phyloP scores from a whole-genome alignment of 495 filamentous ascomycete species.

The Neurospora sp. region DNA sequence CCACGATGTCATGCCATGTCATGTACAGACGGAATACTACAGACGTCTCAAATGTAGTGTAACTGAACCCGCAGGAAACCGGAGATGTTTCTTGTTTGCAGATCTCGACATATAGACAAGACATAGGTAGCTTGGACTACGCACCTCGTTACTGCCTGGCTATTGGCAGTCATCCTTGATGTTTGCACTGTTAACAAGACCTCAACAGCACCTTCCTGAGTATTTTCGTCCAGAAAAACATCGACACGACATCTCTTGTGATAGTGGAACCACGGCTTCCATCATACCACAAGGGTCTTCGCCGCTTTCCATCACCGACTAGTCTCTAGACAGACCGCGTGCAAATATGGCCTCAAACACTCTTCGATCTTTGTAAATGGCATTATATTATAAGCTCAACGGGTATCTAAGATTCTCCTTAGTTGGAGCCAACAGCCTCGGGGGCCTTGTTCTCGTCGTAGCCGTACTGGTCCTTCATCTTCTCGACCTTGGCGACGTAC shows the following conservation, averaged over 20 bases:
- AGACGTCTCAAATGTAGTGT: not conserved
- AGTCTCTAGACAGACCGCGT: not conserved
- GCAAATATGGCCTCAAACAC: not conserved
- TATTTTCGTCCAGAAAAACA: not conserved
- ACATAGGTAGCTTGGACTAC: not conserved
- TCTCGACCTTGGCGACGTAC: slow-evolving; percentile 64
- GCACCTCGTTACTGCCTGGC: not conserved
- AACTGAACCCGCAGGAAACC: not conserved
- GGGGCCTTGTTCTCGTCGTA: slow-evolving; percentile 45
- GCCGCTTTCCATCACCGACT: not conserved
- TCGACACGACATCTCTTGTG: not conserved
- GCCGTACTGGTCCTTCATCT: slow-evolving; percentile 58
- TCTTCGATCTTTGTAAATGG: not conserved
- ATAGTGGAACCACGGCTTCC: not conserved
- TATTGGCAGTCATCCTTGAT: not conserved
- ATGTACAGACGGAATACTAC: not conserved
- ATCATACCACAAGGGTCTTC: not conserved
- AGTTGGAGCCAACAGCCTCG: slow-evolving; percentile 36
- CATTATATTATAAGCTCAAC: not conserved
- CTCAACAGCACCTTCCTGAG: not conserved
- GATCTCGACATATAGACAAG: not conserved
- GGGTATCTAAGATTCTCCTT: not conserved
- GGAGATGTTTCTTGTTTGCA: not conserved
- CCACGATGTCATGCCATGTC: not conserved
- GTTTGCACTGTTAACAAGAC: not conserved